A percentile compares a stretch with the other conserved stretches of the same genome.
phyloP scores from a whole-genome alignment of 2,329 filamentous ascomycete genomes.

The Pseudocercospora vitis region DNA sequence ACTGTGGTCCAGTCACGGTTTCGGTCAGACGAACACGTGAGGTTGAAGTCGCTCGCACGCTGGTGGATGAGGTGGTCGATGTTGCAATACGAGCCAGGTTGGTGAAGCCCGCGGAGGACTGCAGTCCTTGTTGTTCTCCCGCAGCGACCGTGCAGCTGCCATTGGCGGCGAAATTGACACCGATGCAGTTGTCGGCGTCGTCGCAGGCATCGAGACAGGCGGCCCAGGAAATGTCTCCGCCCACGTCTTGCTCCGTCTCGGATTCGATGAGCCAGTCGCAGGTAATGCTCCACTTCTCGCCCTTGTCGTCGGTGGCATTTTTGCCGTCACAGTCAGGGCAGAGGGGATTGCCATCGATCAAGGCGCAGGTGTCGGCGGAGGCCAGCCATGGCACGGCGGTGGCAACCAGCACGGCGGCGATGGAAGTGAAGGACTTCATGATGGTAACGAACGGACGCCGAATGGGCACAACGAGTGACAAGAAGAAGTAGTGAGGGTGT shows the following conservation, averaged over 20 bases:
- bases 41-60: conserved; percentile 16
- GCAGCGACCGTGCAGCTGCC: conserved; percentile 25
- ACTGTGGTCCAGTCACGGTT: conserved; percentile 7
- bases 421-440: conserved; percentile 18
- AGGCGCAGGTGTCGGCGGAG: conserved; percentile 18
- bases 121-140: conserved; percentile 21
- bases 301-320: conserved; percentile 25
- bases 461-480: conserved; percentile 11
- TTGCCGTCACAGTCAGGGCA: conserved; percentile 30
- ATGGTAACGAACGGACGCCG: conserved; percentile 53
- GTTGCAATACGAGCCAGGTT: conserved; percentile 17
- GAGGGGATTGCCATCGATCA: conserved; percentile 12
- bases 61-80: background rate
- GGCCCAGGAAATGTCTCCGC: conserved; percentile 12
- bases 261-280: conserved; percentile 27
- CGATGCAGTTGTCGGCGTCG: conserved; percentile 28
- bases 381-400: conserved; percentile 12
- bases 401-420: conserved; percentile 15
- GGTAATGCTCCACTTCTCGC: conserved; percentile 25
- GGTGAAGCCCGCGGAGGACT: conserved; percentile 14
- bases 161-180: conserved; percentile 28
- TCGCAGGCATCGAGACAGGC: conserved; percentile 32
- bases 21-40: conserved; percentile 11
- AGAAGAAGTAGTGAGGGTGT: conserved; percentile 2
- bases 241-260: conserved; percentile 18